phyloP scores from a whole-genome alignment of 306 rosid species.

The Albizia julibrissin region DNA sequence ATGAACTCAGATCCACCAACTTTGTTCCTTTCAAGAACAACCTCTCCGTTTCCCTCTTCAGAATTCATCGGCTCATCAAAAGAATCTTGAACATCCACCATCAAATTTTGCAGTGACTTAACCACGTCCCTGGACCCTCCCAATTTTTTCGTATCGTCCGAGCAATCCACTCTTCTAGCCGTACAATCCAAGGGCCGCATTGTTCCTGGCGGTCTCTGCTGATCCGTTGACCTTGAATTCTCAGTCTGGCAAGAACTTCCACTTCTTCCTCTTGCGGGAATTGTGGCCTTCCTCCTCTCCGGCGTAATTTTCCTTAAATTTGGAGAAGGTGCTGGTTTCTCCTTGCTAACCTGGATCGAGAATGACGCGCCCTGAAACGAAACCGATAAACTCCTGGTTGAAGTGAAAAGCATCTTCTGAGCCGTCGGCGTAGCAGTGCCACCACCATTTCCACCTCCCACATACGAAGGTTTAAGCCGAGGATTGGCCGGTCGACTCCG shows the following conservation, averaged over 20 bases:
- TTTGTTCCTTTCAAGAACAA: constrained; percentile 42
- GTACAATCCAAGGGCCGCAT: constrained; percentile 48
- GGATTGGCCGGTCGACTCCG: constrained; percentile 63
- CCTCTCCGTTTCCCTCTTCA: constrained; percentile 32
- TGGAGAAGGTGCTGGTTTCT: constrained; percentile 60
- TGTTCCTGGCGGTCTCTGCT: constrained; percentile 74
- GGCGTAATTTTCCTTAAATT: constrained; percentile 66
- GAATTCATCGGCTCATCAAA: constrained; percentile 40
- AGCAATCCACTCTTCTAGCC: constrained; percentile 61
- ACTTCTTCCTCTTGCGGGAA: constrained; percentile 42
- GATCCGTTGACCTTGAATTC: constrained; percentile 62
- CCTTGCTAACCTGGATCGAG: constrained; percentile 75
- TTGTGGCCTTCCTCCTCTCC: constrained; percentile 69
- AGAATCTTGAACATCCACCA: constrained; percentile 47
- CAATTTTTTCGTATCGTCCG: constrained; percentile 46
- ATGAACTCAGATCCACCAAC: constrained; percentile 51
- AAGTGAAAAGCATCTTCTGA: constrained; percentile 76
- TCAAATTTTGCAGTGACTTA: constrained; percentile 59
- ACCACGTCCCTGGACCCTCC: constrained; percentile 57
- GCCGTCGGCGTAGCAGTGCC: constrained; percentile 51
- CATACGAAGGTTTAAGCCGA: constrained; percentile 46
- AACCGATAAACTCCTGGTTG: constrained; percentile 83
- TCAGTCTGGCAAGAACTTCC: constrained; percentile 48
- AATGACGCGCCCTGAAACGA: constrained; percentile 96
- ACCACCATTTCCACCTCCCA: constrained; percentile 37